Base-by-base conservation (phyloP, 1,284 basidiomycete species). In the Ustilago lituana region DNA sequence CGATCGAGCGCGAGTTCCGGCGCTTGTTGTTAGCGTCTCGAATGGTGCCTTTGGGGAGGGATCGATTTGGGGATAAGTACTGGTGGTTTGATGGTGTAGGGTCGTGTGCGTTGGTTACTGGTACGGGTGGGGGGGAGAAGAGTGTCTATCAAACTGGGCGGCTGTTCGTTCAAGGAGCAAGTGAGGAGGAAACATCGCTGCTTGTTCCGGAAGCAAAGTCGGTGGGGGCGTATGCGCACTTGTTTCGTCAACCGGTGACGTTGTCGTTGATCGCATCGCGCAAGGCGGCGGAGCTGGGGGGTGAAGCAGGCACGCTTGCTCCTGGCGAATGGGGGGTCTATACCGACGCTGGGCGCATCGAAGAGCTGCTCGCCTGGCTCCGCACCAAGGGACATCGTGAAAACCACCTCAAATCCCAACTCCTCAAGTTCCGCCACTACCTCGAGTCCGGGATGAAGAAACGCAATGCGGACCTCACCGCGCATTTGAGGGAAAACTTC, bases 71-170 rank as follows among this genome's bases (percentile, higher is more conserved):
- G 77, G 95, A 96, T 82, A 89, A 91, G 29, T 87, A 97, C 65
- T 98, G 94, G 94, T 98, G 95, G 95, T 92, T 98, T 80, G 95
- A 98, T 83, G 95, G 96, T 4, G 88, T 95, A 84, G 95, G 96
- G 3, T 88, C 88, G 2, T 89, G 89, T 51, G 89, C 89, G 26
- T 83, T 95, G 35, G 84, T 93, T 7, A 29, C 27, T 6, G n/a
- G n/a, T 8, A 55, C 57, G 3, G 65, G 56, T 36, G 43, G 39
- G 1, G 65, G 31, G 0, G 65, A 64, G 5, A 59, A 60, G 11
- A 86, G 90, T 7, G 72, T 78, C 77, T 95, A 93, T 79, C 92
- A 93, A 17, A 90, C 93, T 6, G 95, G 93, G 2, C 85, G 94
- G 51, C 81, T 98, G 44, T 96, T 95, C 81, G 84, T 98, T 24